phyloP scores from a whole-genome alignment of 106 monocot species.

The Dendrobium officinale region DNA sequence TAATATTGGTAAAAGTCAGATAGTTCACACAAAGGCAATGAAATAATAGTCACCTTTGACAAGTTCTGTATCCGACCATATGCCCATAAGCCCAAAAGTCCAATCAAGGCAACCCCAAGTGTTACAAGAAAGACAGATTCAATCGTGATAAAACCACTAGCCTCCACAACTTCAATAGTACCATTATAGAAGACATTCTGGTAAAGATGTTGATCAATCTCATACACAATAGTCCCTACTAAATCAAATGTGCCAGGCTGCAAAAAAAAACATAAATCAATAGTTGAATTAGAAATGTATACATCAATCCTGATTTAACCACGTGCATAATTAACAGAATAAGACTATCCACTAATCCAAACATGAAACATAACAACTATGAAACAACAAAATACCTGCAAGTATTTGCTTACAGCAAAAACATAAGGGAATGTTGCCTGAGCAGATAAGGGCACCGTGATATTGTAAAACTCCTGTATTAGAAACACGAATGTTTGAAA shows the following conservation, averaged over 20 bases:
- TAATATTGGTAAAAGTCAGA: not conserved
- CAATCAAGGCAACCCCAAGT: conserved; percentile 65
- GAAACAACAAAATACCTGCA: conserved; percentile 55
- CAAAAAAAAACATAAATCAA: conserved; percentile 8
- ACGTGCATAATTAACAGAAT: not conserved
- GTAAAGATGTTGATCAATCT: conserved; percentile 89
- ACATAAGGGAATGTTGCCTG: conserved; percentile 89
- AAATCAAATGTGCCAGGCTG: conserved; percentile 93
- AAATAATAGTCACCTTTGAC: conserved; percentile 64
- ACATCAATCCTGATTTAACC: not conserved
- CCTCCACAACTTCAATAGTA: conserved; percentile 92
- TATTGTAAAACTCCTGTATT: conserved; percentile 72
- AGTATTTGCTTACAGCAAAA: conserved; percentile 82
- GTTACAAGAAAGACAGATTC: conserved; percentile 93
- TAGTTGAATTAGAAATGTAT: not conserved
- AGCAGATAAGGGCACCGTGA: conserved; percentile 60
- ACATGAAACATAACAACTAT: not conserved
- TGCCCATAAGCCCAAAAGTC: conserved; percentile 72
- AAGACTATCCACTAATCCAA: not conserved
- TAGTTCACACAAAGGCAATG: not conserved
- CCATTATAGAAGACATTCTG: conserved; percentile 86
- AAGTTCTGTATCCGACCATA: conserved; percentile 78
- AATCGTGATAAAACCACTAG: conserved; percentile 74
- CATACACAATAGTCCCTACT: conserved; percentile 86
- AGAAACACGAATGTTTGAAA: not conserved